phyloP scores from a whole-genome alignment of 495 filamentous ascomycete genomes.

The Opeltia flavorubescens region DNA sequence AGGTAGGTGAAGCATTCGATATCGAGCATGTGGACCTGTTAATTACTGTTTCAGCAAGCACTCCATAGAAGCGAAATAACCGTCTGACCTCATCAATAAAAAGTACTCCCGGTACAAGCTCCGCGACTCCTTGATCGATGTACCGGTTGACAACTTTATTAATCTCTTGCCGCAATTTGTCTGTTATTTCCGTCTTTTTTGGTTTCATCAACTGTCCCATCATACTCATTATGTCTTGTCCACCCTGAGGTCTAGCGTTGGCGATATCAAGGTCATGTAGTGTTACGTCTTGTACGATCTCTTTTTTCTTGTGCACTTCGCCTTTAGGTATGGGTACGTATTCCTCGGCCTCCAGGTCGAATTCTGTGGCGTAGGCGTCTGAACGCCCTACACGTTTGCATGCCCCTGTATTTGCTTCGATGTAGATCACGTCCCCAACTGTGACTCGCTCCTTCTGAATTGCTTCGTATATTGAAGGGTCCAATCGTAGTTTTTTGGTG shows the following conservation, averaged over 20 bases:
- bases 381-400: constrained; percentile 92
- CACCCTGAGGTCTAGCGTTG: constrained; percentile 85
- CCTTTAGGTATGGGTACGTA: constrained; percentile 98
- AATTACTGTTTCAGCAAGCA: constrained; percentile 4
- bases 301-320: constrained; percentile 99
- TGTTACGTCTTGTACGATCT: constrained; percentile 98
- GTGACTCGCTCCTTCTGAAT: constrained; percentile 96
- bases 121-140: constrained; percentile 95
- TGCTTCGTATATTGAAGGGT: constrained; percentile 96
- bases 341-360: constrained; percentile 95
- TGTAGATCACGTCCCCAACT: constrained; percentile 94
- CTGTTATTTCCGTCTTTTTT: constrained; percentile 96
- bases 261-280: constrained; percentile 93
- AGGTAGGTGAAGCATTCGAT: constrained; percentile 98
- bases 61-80: background rate
- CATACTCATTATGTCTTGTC: constrained; percentile 99
- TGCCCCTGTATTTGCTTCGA: constrained; percentile 93
- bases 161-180: constrained; percentile 88
- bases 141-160: constrained; percentile 98
- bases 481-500: constrained; percentile 89
- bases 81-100: constrained; percentile 89
- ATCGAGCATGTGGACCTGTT: constrained; percentile 93
- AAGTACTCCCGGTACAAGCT: constrained; percentile 89
- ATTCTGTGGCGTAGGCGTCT: constrained; percentile 94
- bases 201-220: constrained; percentile 99